A percentile compares a stretch with the other conserved stretches of the same genome.
phyloP scores from a whole-genome alignment of 176 grass and related monocot genomes.

The Dendrocalamus sinicus region DNA sequence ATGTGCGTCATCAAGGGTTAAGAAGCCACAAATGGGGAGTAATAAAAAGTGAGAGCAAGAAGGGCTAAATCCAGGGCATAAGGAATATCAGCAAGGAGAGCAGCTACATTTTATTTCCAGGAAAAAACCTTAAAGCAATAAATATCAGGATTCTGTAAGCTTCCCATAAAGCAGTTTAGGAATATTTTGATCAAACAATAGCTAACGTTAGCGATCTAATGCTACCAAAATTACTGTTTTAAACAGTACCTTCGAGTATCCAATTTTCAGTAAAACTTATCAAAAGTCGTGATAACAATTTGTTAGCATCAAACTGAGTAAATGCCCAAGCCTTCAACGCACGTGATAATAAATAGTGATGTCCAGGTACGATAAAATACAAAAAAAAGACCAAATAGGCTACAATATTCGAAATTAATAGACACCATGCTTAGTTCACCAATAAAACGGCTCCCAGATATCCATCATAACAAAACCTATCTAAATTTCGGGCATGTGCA shows the following conservation, averaged over 20 bases:
- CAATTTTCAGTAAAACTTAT: background rate
- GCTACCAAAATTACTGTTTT: background rate
- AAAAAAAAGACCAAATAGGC: background rate
- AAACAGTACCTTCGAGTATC: background rate
- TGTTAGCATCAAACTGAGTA: background rate
- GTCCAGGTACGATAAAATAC: background rate
- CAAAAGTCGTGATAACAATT: background rate
- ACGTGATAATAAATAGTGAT: no score
- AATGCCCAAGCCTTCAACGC: background rate
- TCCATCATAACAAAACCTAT: background rate
- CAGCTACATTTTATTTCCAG: background rate
- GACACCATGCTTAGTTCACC: background rate
- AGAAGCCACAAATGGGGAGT: background rate
- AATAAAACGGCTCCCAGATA: background rate
- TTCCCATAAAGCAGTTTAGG: background rate
- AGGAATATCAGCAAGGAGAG: background rate
- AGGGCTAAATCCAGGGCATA: background rate
- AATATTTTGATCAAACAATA: background rate
- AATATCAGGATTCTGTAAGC: background rate
- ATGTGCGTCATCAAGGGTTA: background rate
- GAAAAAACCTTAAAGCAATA: background rate
- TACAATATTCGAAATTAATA: background rate
- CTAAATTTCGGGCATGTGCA: background rate
- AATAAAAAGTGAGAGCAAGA: background rate
- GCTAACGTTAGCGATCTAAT: background rate